Conservation (phyloP, 1,284 basidiomycete species). For the Trametes polyzona region DNA sequence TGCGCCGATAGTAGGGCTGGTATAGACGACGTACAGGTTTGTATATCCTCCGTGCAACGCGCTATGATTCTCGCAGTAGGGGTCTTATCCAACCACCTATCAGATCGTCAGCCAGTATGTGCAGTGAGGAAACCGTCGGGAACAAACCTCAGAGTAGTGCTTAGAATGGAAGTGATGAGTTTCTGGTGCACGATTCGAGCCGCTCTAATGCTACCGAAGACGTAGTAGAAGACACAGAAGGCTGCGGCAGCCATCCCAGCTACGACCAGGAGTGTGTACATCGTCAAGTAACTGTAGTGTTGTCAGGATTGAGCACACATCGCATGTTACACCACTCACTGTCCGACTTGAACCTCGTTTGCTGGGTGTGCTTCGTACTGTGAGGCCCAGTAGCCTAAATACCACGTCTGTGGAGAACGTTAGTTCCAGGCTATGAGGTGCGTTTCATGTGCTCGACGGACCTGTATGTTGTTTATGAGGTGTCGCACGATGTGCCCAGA, state of each 20-base stretch:
- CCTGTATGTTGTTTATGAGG: conserved; percentile 12
- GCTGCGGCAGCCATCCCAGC: conserved; percentile 34
- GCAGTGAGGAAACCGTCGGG: neutral
- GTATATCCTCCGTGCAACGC: conserved; percentile 63
- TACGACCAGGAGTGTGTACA: conserved; percentile 45
- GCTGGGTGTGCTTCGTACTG: conserved; percentile 37
- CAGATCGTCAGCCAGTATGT: conserved; percentile 17
- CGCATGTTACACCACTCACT: conserved; percentile 29
- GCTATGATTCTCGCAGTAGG: conserved; percentile 63
- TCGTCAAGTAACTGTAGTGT: conserved; percentile 44
- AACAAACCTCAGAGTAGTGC: conserved; percentile 51
- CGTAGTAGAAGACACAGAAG: conserved; percentile 38
- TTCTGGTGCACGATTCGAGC: conserved; percentile 58
- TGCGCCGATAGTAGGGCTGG: neutral
- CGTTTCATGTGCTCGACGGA: too few species aligned
- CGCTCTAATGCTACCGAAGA: conserved; percentile 51
- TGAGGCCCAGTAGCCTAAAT: conserved; percentile 36
- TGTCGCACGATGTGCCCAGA: neutral
- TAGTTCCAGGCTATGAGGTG: too few species aligned
- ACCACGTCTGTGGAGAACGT: conserved; percentile 35
- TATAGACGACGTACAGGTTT: conserved; percentile 35
- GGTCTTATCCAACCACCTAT: conserved; percentile 58
- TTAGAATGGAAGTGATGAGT: conserved; percentile 59
- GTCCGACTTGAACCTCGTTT: conserved; percentile 26
- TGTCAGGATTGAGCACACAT: too few species aligned